phyloP scores from a whole-genome alignment of 306 rosid species.

The Benincasa hispida region DNA sequence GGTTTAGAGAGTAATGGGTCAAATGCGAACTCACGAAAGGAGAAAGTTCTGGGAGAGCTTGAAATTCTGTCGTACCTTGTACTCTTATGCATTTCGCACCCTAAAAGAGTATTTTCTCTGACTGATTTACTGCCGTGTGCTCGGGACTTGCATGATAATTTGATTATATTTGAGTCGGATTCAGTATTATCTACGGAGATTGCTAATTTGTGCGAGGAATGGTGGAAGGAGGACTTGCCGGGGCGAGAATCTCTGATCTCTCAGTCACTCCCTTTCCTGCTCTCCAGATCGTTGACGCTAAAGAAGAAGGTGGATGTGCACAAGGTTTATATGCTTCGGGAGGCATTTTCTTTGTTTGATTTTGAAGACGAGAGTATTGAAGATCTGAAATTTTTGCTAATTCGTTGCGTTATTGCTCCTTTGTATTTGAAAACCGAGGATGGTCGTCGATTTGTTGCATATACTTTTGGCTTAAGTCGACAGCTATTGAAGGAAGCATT shows the following conservation, averaged over 20 bases:
- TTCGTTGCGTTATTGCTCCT: constrained; percentile 61
- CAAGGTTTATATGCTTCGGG: constrained; percentile 56
- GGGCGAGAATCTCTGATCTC: constrained; percentile 60
- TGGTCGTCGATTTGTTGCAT: constrained; percentile 66
- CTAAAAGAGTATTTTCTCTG: constrained; percentile 29
- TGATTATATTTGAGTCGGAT: constrained; percentile 51
- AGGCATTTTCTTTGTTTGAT: constrained; percentile 62
- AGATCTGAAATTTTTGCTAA: constrained; percentile 56
- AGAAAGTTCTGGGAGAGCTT: constrained; percentile 24
- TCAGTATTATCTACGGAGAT: constrained; percentile 37
- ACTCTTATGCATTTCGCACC: constrained; percentile 54
- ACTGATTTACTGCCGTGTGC: constrained; percentile 47
- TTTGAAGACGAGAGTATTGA: constrained; percentile 72
- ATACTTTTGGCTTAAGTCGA: constrained; percentile 44
- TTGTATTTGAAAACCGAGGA: constrained; percentile 66
- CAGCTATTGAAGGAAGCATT: constrained; percentile 60
- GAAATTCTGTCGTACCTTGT: constrained; percentile 31
- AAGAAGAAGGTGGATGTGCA: constrained; percentile 76
- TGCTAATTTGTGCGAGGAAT: constrained; percentile 50
- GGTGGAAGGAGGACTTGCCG: constrained; percentile 75
- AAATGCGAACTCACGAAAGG: constrained; percentile 10
- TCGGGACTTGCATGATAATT: constrained; percentile 43
- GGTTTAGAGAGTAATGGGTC: constrained; percentile 3
- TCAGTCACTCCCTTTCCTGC: constrained; percentile 59
- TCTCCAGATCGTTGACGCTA: constrained; percentile 50